Evolutionary conservation across 2,329 filamentous ascomycete species (phyloP), one percentile per base, ranked within the genome.

Genomic region (Coniochaeta sp.): DNA sequence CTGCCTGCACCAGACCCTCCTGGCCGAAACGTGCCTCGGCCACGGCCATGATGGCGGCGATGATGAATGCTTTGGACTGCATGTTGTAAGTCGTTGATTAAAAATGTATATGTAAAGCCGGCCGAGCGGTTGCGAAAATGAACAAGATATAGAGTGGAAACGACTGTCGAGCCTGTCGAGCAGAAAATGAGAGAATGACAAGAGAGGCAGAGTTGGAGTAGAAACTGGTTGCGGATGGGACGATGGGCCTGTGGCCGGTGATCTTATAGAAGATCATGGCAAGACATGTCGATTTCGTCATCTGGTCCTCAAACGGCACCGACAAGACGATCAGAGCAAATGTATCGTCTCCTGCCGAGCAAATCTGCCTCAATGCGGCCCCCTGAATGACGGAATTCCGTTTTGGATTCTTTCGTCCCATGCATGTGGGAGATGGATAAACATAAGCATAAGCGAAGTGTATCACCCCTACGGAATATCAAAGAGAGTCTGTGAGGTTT

Each of bases 11-110:
- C 50, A 77, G 66, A 66, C 87, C 82, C 71, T 89, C 86, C 73
- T 88, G 84, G 54, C 81, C 81, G 71, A 89, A 89, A 65, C 86
- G 79, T 62, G 81, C 81, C 63, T 82, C 74, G 63, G 73, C 75
- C 55, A 76, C 66, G 44, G 78, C 77, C 67, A 78, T 61, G 44
- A 81, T 68, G 67, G 71, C 68, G 52, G 76, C 68, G 62, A 79
- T 65, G 64, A 79, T 59, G 63, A 74, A 58, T 50, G 71, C 58
- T 67, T 78, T 78, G 67, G 73, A 68, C 65, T 77, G 75, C 78
- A 81, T 81, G 61, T 64, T 76, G 67, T 56, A 36, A 36, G 9
- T 36, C 14, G n/a, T 59, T 44, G 30, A 63, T 65, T 62, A 65
- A 62, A 67, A 32, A 61, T 30, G 50, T 52, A 52, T 52, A 24